These are phyloP conservation scores for Dispira parvispora DNA, from an alignment of 192 early-diverging fungal species.

Conservation along the genomic window DNA sequence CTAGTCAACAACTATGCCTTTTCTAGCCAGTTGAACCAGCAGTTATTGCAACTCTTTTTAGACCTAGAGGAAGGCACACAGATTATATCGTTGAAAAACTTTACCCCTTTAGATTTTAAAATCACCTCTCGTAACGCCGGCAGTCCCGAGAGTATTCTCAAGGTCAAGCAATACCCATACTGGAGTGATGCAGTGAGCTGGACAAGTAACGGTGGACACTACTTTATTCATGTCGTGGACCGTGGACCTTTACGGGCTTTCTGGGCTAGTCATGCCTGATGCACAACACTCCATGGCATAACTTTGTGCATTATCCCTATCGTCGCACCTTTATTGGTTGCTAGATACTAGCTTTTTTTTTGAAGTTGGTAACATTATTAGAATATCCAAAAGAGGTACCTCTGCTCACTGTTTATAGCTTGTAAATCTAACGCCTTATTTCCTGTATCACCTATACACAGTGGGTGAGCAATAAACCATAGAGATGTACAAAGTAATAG, in stretches of 20 bases:
- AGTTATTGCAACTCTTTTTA: conserved; percentile 65
- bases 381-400: not conserved
- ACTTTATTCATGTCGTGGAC: conserved; percentile 66
- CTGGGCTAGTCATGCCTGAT: conserved; percentile 5
- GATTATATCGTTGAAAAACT: conserved; percentile 72
- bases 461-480: too few species aligned
- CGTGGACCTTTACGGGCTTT: conserved; percentile 33
- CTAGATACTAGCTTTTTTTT: not conserved
- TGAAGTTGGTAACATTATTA: not conserved
- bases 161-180: conserved; percentile 44
- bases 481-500: too few species aligned
- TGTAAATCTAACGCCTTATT: not conserved
- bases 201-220: conserved; percentile 62
- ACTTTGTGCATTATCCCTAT: not conserved
- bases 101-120: conserved; percentile 62
- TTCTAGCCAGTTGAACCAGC: conserved; percentile 66
- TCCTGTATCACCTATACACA: not conserved
- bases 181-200: conserved; percentile 58
- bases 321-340: not conserved
- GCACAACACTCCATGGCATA: not conserved
- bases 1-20: conserved; percentile 97
- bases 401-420: not conserved
- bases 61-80: conserved; percentile 77
- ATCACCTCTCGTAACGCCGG: conserved; percentile 54
- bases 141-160: conserved; percentile 50